Percentiles rank a stretch among this genome's conserved stretches.
phyloP scores from a whole-genome alignment of 2,329 filamentous ascomycete species.

The Alternaria panax region DNA sequence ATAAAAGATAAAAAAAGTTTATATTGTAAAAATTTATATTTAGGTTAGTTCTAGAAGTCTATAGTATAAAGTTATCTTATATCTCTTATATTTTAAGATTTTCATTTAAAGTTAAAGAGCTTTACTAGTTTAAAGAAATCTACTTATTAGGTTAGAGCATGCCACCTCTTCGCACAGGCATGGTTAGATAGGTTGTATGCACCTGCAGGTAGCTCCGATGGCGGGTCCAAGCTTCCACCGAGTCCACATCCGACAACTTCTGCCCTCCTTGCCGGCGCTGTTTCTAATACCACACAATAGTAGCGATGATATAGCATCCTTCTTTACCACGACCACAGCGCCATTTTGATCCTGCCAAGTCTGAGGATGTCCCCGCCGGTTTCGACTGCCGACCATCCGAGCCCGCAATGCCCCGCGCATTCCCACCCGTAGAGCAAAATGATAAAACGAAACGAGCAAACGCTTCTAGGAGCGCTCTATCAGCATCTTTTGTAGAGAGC shows the following conservation, averaged over 20 bases:
- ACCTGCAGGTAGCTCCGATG: slow-evolving; percentile 7
- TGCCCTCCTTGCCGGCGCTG: slow-evolving; percentile 6
- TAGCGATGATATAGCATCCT: slow-evolving; percentile 13
- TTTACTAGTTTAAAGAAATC: too few relatives aligned
- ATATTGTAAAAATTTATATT: too few relatives aligned
- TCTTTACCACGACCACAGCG: background rate
- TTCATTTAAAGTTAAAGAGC: too few relatives aligned
- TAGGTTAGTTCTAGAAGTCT: too few relatives aligned
- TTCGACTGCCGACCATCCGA: slow-evolving; percentile 11
- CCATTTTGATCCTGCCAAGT: slow-evolving; percentile 1
- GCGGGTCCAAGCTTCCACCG: slow-evolving; percentile 22
- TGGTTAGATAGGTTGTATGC: too few relatives aligned
- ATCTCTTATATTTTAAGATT: too few relatives aligned
- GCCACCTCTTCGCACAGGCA: too few relatives aligned
- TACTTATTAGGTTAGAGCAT: too few relatives aligned
- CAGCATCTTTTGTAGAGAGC: slow-evolving; percentile 82
- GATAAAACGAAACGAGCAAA: slow-evolving; percentile 49
- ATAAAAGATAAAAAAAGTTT: too few relatives aligned
- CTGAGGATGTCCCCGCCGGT: slow-evolving; percentile 33
- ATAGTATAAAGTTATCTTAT: too few relatives aligned
- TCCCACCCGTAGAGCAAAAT: slow-evolving; percentile 54
- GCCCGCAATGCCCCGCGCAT: slow-evolving; percentile 57
- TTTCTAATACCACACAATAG: background rate
- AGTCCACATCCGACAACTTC: slow-evolving; percentile 11
- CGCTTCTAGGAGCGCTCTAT: slow-evolving; percentile 40